These are phyloP conservation scores for Jamesozyma lodderae DNA, from an alignment of 805 yeast species.

Conservation along the genomic window DNA sequence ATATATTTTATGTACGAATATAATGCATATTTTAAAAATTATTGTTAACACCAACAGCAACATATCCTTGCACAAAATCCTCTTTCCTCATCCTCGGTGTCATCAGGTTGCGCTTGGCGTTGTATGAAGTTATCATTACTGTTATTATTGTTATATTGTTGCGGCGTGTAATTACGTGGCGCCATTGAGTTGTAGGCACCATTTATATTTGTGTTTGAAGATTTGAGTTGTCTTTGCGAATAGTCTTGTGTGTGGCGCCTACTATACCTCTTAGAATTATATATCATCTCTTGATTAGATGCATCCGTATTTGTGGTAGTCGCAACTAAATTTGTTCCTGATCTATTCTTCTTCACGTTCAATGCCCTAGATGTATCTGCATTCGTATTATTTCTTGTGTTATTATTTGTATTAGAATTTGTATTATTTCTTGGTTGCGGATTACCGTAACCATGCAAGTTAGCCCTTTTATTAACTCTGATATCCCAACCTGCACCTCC, in stretches of 20 bases:
- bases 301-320: neutral
- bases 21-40: neutral
- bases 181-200: too few relatives aligned
- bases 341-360: slow-evolving; percentile 3
- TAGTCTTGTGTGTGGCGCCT: too few relatives aligned
- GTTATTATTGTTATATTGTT: too few relatives aligned
- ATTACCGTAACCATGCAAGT: slow-evolving; percentile 74
- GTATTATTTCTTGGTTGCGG: slow-evolving; percentile 40
- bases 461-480: slow-evolving; percentile 63
- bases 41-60: neutral
- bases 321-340: slow-evolving; percentile 1
- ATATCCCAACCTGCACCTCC: slow-evolving; percentile 80
- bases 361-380: too few relatives aligned
- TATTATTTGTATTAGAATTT: slow-evolving; percentile 4
- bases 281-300: too few relatives aligned
- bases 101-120: too few relatives aligned
- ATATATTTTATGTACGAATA: neutral
- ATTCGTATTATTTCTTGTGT: slow-evolving; percentile 1
- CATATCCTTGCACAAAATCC: slow-evolving; percentile 1
- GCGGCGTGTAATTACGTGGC: too few relatives aligned
- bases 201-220: too few relatives aligned
- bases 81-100: neutral
- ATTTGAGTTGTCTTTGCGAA: too few relatives aligned
- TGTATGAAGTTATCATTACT: too few relatives aligned
- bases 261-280: too few relatives aligned